phyloP scores from a whole-genome alignment of 805 yeast species.

The Jamesozyma lodderae region DNA sequence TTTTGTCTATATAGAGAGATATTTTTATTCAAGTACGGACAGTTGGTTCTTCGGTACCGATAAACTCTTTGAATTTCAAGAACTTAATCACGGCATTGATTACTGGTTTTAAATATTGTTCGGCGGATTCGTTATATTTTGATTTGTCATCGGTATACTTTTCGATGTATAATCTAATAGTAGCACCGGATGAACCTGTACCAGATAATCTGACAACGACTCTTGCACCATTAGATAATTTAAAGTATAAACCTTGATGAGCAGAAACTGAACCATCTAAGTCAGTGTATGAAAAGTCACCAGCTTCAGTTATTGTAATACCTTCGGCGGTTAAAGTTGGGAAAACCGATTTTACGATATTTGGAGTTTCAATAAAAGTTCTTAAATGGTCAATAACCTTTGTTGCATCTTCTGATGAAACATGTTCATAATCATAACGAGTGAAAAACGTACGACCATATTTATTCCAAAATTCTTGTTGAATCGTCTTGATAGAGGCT shows the following conservation, averaged over 20 bases:
- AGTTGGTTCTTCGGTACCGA: slow-evolving; percentile 82
- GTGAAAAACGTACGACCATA: slow-evolving; percentile 96
- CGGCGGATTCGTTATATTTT: slow-evolving; percentile 45
- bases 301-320: slow-evolving; percentile 61
- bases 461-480: slow-evolving; percentile 76
- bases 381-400: slow-evolving; percentile 51
- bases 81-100: slow-evolving; percentile 56
- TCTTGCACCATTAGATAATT: slow-evolving; percentile 74
- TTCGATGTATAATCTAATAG: slow-evolving; percentile 87
- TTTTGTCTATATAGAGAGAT: too few relatives aligned
- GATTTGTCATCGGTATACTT: slow-evolving; percentile 58
- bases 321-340: slow-evolving; percentile 32
- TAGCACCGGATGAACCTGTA: slow-evolving; percentile 96
- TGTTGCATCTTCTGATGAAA: slow-evolving; percentile 63
- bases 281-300: slow-evolving; percentile 88
- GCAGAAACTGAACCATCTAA: slow-evolving; percentile 84
- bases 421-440: slow-evolving; percentile 91
- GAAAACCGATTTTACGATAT: slow-evolving; percentile 45
- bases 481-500: slow-evolving; percentile 72
- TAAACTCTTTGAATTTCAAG: slow-evolving; percentile 59
- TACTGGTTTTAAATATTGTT: slow-evolving; percentile 57
- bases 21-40: slow-evolving; percentile 35
- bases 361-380: slow-evolving; percentile 30
- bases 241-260: slow-evolving; percentile 84
- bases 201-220: slow-evolving; percentile 89